phyloP scores from a whole-genome alignment of 768 basidiomycete species.

The Boletales sp. region DNA sequence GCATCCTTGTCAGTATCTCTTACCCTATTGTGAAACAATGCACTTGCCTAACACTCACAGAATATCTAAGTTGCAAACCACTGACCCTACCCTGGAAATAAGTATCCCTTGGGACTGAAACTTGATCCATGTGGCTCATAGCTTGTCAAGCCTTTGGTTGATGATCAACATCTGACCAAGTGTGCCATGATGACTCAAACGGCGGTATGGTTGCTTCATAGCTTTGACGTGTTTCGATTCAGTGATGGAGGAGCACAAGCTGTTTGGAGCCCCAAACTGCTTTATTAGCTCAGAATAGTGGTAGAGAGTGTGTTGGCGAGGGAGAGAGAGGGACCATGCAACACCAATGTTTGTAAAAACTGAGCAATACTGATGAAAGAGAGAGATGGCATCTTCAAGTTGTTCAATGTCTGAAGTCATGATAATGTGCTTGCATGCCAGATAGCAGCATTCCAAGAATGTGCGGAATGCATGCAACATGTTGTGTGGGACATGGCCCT shows the following conservation, averaged over 20 bases:
- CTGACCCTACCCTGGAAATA: neutral
- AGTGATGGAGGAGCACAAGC: neutral
- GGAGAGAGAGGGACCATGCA: neutral
- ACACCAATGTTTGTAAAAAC: neutral
- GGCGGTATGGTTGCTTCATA: neutral
- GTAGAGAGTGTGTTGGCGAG: neutral
- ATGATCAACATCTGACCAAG: neutral
- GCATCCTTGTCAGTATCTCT: neutral
- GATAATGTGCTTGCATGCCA: neutral
- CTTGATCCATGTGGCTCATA: neutral
- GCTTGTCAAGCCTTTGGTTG: neutral
- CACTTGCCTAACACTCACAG: no score
- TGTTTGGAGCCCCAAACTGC: neutral
- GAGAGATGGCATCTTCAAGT: neutral
- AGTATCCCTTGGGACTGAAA: neutral
- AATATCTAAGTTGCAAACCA: no score
- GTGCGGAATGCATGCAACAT: neutral
- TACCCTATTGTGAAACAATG: neutral
- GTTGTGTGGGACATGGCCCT: neutral
- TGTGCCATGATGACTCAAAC: neutral
- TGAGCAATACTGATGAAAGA: neutral
- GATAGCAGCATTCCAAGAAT: neutral
- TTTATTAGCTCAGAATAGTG: neutral
- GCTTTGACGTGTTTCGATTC: slow-evolving; percentile 3
- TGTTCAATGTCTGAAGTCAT: neutral